Percentiles rank a stretch among this genome's conserved stretches.
phyloP scores from a whole-genome alignment of 2,329 filamentous ascomycete species.

The Periglandula ipomoeae region DNA sequence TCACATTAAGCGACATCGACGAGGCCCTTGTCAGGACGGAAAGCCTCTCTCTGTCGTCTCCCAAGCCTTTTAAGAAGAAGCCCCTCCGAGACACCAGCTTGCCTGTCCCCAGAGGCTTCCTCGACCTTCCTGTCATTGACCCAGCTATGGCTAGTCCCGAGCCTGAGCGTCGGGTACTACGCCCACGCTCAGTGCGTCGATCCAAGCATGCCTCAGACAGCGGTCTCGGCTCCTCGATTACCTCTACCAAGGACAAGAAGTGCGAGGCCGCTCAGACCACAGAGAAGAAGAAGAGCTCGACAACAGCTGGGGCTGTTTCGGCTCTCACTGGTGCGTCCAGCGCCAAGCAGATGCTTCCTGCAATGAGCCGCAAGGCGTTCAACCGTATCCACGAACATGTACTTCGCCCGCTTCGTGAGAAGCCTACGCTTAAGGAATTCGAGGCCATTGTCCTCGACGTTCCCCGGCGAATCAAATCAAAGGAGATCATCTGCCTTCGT shows the following conservation, averaged over 20 bases:
- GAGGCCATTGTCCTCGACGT: constrained; percentile 70
- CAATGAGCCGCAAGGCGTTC: constrained; percentile 59
- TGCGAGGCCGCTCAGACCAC: constrained; percentile 27
- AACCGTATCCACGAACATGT: constrained; percentile 74
- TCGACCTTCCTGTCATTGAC: constrained; percentile 46
- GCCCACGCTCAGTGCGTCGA: constrained; percentile 45
- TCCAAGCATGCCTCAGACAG: constrained; percentile 72
- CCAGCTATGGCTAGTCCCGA: constrained; percentile 35
- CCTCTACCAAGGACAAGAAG: constrained; percentile 49
- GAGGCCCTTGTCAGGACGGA: constrained; percentile 44
- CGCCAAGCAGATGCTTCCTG: constrained; percentile 40
- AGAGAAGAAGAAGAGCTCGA: constrained; percentile 18
- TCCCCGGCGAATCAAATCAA: constrained; percentile 69
- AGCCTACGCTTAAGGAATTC: constrained; percentile 68
- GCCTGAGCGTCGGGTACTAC: constrained; percentile 40
- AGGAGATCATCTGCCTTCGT: constrained; percentile 81
- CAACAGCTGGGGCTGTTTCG: constrained; percentile 31
- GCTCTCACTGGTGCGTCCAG: constrained; percentile 50
- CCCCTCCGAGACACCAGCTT: constrained; percentile 45
- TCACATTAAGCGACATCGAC: constrained; percentile 58
- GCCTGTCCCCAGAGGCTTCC: constrained; percentile 50
- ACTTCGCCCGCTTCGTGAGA: constrained; percentile 66
- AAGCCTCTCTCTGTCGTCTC: constrained; percentile 26
- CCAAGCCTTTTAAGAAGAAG: constrained; percentile 20
- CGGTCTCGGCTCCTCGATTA: constrained; percentile 76